Percentiles rank a stretch among this genome's conserved stretches.
Conservation (phyloP, 345 rosid species). For the Kernera saxatilis region DNA sequence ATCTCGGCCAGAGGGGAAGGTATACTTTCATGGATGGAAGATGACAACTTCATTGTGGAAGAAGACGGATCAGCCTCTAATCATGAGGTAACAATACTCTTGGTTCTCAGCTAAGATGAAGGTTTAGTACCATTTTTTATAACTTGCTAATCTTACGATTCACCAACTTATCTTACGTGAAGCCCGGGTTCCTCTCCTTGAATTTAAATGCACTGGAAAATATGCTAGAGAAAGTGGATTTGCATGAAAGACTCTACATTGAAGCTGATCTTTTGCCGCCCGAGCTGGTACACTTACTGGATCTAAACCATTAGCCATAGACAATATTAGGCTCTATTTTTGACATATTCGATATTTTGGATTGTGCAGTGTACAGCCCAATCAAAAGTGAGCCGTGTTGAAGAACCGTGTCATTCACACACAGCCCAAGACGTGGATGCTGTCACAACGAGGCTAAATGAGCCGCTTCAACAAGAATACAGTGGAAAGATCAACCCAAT, state of each 20-base stretch:
- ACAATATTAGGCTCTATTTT: background rate
- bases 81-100: constrained; percentile 47
- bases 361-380: constrained; percentile 28
- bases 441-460: constrained; percentile 19
- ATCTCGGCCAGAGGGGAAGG: constrained; percentile 69
- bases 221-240: constrained; percentile 55
- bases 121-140: background rate
- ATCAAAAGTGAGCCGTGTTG: constrained; percentile 9
- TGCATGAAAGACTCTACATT: constrained; percentile 63
- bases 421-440: background rate
- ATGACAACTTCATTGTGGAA: constrained; percentile 54
- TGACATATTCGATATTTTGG: constrained; percentile 11
- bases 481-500: background rate
- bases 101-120: background rate
- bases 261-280: constrained; percentile 64
- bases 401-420: constrained; percentile 25
- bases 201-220: constrained; percentile 60
- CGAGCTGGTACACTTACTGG: constrained; percentile 43
- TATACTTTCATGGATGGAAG: constrained; percentile 60
- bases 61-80: constrained; percentile 46
- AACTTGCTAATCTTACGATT: background rate
- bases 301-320: background rate
- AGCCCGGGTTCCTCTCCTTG: constrained; percentile 67
- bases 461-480: constrained; percentile 14
- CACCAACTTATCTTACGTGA: background rate